Conservation (phyloP, 2,329 filamentous ascomycete species). For the Alternaria incomplexa region DNA sequence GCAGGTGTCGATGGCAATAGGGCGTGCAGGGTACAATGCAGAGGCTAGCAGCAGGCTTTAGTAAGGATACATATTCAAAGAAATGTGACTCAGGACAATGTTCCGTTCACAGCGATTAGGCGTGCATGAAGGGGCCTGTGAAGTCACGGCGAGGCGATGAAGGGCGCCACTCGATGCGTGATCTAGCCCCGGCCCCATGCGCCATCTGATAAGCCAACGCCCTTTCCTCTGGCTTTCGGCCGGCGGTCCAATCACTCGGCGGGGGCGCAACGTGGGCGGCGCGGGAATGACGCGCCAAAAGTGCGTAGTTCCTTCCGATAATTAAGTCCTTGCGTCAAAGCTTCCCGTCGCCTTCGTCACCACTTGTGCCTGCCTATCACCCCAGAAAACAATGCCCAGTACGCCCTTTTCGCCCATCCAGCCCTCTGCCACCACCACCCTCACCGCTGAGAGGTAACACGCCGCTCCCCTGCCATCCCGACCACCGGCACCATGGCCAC, state of each 20-base stretch:
- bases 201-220: slow-evolving; percentile 34
- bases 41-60: slow-evolving; percentile 16
- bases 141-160: slow-evolving; percentile 13
- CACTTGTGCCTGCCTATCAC: slow-evolving; percentile 14
- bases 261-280: slow-evolving; percentile 5
- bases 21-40: slow-evolving; percentile 9
- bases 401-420: slow-evolving; percentile 28
- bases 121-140: slow-evolving; percentile 3
- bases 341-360: slow-evolving; percentile 31
- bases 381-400: slow-evolving; percentile 35
- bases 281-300: slow-evolving; percentile 22
- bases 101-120: slow-evolving; percentile 7
- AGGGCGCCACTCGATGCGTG: slow-evolving; percentile 7
- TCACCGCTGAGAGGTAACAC: slow-evolving; percentile 42
- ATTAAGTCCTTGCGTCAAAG: slow-evolving; percentile 19
- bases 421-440: slow-evolving; percentile 30
- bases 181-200: slow-evolving; percentile 8
- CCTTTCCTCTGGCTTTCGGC: not conserved
- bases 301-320: slow-evolving; percentile 10
- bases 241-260: slow-evolving; percentile 6
- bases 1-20: slow-evolving; percentile 19
- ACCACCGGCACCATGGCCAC: slow-evolving; percentile 35
- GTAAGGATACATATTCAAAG: slow-evolving; percentile 27
- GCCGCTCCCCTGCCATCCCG: slow-evolving; percentile 1
- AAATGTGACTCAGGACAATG: slow-evolving; percentile 7